phyloP scores from a whole-genome alignment of 192 early-diverging fungal species.

The Anaeromyces robustus region DNA sequence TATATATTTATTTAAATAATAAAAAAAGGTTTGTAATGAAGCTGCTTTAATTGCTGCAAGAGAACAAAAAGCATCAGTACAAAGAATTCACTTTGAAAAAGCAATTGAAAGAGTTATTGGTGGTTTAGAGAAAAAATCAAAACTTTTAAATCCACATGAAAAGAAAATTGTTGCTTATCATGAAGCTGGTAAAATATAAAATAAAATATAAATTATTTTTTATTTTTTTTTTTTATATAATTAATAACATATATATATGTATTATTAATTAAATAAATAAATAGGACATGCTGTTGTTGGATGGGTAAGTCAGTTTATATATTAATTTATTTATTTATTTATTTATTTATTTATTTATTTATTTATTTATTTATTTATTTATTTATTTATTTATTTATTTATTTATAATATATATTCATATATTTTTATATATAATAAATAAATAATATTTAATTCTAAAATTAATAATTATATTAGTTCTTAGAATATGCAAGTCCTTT shows the following conservation, averaged over 20 bases:
- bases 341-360: too few relatives aligned
- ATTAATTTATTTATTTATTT: too few relatives aligned
- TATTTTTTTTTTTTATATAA: too few relatives aligned
- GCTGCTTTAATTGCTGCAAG: constrained; percentile 95
- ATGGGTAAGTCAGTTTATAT: constrained; percentile 19
- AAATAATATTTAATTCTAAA: too few relatives aligned
- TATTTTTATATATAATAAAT: too few relatives aligned
- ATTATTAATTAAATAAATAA: background rate
- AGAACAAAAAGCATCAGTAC: constrained; percentile 54
- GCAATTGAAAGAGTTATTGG: constrained; percentile 98
- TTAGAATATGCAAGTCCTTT: constrained; percentile 88
- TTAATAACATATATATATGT: too few relatives aligned
- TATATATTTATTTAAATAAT: background rate
- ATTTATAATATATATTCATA: too few relatives aligned
- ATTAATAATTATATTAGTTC: constrained; percentile 26
- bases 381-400: too few relatives aligned
- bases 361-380: too few relatives aligned
- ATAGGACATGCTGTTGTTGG: constrained; percentile 84
- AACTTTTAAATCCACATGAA: constrained; percentile 85
- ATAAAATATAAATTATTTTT: too few relatives aligned
- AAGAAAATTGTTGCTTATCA: constrained; percentile 99
- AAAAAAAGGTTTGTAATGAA: constrained; percentile 89
- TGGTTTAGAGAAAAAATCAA: constrained; percentile 93
- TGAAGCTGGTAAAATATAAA: constrained; percentile 51
- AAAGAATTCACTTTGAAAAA: constrained; percentile 82